Base-by-base conservation (phyloP, 2,329 filamentous ascomycete species). In the Ophiognomonia clavigignenti-juglandacearum region DNA sequence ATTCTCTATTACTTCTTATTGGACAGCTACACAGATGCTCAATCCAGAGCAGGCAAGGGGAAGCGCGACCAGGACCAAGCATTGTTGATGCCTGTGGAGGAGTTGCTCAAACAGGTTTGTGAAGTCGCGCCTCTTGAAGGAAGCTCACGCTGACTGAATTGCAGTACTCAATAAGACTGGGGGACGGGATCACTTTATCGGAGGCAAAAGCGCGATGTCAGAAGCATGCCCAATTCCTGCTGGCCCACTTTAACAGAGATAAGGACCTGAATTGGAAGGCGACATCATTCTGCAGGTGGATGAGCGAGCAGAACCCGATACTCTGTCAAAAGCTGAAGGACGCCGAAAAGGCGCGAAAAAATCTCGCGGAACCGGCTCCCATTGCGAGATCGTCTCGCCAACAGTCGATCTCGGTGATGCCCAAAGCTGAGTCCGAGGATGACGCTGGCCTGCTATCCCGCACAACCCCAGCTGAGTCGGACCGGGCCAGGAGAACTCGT, bases 1-100 rank as follows among this genome's bases (percentile, higher is more conserved):
- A 70, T 73, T 8, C 64, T 87, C 18, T 77, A 88, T 54, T 86
- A 86, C 60, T 75, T 73, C 44, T 61, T 86, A 3, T 67, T 79
- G 34, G 77, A 81, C 44, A 70, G 77, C 9, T 83, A 85, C 56
- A 67, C 71, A 39, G 57, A 59, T 9, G 35, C 63, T 45, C 64
- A 58, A 6, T 4, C 41, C 3, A 35, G 6, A 13, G 29, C 24
- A 6, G 22, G 43, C 20, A 54, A 64, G 45, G 61, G 67, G 61
- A 57, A 71, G 60, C 45, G 43, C 3, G 65, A 61, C 32, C 61
- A 59, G 14, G 65, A 61, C 32, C 61, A 59, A 13, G 54, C 59
- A 27, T 51, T 54, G 31, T 50, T 52, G 16, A 43, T 67, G 45
- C 43, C 62, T 46, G 43, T 66, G 42, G 54, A 64, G 48, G 53